These are phyloP conservation scores for Acanthamoeba healyi DNA, from an alignment of 208 protist genomes.

Conservation along the genomic window DNA sequence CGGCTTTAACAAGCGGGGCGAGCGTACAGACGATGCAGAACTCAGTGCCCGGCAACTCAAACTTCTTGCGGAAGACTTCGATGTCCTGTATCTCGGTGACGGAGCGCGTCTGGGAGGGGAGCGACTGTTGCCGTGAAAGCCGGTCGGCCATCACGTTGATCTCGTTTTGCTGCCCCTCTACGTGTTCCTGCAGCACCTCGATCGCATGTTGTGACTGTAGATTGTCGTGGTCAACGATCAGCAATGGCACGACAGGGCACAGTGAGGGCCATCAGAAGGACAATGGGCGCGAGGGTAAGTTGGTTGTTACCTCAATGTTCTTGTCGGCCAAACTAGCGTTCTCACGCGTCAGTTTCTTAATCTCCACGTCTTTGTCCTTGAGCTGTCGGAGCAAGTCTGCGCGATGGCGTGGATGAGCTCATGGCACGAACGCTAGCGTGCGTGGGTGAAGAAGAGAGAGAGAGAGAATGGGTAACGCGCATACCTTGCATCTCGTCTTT, in stretches of 20 bases:
- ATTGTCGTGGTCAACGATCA: neutral
- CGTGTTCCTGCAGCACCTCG: neutral
- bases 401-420: neutral
- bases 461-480: too few relatives aligned
- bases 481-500: neutral
- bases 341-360: neutral
- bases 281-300: too few relatives aligned
- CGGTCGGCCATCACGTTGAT: neutral
- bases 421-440: too few relatives aligned
- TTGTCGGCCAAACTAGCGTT: neutral
- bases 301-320: neutral
- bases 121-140: neutral
- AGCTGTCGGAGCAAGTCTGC: neutral
- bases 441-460: too few relatives aligned
- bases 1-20: neutral
- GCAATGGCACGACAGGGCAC: neutral
- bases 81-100: constrained; percentile 17
- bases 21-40: constrained; percentile 11
- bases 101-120: constrained; percentile 3
- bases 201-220: neutral
- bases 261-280: neutral
- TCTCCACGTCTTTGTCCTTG: neutral
- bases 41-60: neutral
- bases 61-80: constrained; percentile 28
- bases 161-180: neutral